Evolutionary conservation across 768 basidiomycete species (phyloP).

Genomic region (Tulasnella calospora): DNA sequence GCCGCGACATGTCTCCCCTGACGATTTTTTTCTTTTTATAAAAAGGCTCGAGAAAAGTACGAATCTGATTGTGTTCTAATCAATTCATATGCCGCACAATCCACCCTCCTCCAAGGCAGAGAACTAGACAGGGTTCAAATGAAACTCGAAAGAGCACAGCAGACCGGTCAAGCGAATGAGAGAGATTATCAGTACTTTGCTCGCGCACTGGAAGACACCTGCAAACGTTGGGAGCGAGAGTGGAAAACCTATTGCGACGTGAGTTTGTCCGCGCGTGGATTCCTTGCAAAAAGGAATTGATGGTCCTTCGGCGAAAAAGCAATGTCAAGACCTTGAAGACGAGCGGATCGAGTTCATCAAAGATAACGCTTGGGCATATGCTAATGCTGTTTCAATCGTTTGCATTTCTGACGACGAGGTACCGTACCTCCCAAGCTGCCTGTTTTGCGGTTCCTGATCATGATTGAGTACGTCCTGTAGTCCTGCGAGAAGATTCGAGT

Average conservation of each 20-base stretch:
- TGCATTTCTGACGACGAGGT: conserved; percentile 98
- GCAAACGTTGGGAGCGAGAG: conserved; percentile 80
- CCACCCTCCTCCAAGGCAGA: conserved; percentile 83
- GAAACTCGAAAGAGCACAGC: conserved; percentile 82
- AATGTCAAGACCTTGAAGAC: conserved; percentile 92
- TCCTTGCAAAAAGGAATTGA: not conserved
- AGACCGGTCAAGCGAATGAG: conserved; percentile 86
- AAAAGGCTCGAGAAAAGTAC: conserved; percentile 79
- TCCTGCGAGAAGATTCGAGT: conserved; percentile 87
- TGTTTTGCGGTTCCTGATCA: not conserved
- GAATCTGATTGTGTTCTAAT: conserved; percentile 89
- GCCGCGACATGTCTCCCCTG: not conserved
- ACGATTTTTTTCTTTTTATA: not conserved
- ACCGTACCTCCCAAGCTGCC: conserved; percentile 31
- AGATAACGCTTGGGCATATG: conserved; percentile 92
- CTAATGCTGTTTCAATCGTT: conserved; percentile 89
- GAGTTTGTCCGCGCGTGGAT: conserved; percentile 20
- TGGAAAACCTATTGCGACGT: conserved; percentile 93
- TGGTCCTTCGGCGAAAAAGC: conserved; percentile 30
- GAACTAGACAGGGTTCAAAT: conserved; percentile 84
- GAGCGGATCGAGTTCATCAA: conserved; percentile 89
- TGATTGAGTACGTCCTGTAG: conserved; percentile 40
- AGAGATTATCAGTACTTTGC: conserved; percentile 84
- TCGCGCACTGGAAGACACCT: conserved; percentile 68
- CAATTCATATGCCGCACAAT: conserved; percentile 89